A percentile compares a stretch with the other conserved stretches of the same genome.
Conservation (phyloP, 2,329 filamentous ascomycete genomes). For the Ceratocystis albifundus region DNA sequence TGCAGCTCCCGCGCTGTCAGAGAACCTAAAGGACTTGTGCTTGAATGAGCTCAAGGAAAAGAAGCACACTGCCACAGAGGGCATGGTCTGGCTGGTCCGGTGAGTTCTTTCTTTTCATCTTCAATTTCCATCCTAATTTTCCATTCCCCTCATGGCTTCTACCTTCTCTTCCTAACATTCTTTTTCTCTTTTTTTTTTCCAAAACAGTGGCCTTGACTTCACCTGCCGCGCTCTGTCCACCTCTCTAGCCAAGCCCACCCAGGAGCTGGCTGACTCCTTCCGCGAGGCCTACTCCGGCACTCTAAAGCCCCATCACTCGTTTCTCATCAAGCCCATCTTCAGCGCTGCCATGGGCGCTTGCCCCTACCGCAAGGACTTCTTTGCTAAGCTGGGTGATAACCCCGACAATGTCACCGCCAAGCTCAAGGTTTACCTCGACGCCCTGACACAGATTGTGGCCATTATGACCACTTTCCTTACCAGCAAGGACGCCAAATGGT, state of each 20-base stretch:
- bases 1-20: conserved; percentile 65
- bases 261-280: conserved; percentile 82
- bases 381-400: conserved; percentile 67
- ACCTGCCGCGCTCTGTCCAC: conserved; percentile 71
- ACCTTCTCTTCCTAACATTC: no score
- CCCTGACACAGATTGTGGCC: conserved; percentile 64
- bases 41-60: conserved; percentile 79
- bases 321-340: conserved; percentile 86
- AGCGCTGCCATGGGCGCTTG: conserved; percentile 84
- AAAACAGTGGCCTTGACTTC: conserved; percentile 74
- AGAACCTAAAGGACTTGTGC: conserved; percentile 73
- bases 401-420: conserved; percentile 50
- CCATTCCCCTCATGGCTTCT: conserved; percentile 13
- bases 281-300: conserved; percentile 70
- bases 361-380: conserved; percentile 90
- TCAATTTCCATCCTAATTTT: conserved; percentile 17
- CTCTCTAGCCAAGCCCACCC: conserved; percentile 55
- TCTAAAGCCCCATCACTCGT: conserved; percentile 83
- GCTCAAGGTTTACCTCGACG: conserved; percentile 60
- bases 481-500: conserved; percentile 49
- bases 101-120: conserved; percentile 34
- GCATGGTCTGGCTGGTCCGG: conserved; percentile 82
- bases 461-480: conserved; percentile 55
- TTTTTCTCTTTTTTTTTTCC: no score
- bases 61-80: conserved; percentile 81